Percentiles rank a stretch among this genome's conserved stretches.
These are phyloP conservation scores for Paramecium tetraurelia DNA, from an alignment of 73 alveolate genomes.

Conservation along the genomic window DNA sequence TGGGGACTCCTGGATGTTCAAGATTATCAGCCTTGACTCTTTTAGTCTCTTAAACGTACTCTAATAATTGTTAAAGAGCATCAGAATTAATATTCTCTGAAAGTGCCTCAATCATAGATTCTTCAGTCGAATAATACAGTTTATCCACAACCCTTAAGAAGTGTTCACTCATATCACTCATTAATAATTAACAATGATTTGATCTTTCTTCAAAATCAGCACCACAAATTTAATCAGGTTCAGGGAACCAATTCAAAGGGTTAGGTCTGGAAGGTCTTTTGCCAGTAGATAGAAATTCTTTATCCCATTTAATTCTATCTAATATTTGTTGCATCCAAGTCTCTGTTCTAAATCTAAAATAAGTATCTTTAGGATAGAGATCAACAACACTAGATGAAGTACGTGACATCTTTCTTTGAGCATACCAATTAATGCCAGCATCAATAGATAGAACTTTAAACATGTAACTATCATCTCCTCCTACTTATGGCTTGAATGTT, in stretches of 20 bases:
- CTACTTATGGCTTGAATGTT: no score
- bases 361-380: no score
- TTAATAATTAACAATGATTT: not conserved
- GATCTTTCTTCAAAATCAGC: not conserved
- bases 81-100: not conserved
- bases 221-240: not conserved
- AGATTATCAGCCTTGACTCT: slow-evolving; percentile 4
- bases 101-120: not conserved
- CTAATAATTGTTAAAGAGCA: not conserved
- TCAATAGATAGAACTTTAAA: no score
- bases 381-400: no score
- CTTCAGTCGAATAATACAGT: not conserved
- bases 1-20: slow-evolving; percentile 55
- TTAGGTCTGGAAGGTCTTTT: no score
- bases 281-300: no score
- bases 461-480: no score
- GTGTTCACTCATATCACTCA: slow-evolving; percentile 11
- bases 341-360: no score
- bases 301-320: no score
- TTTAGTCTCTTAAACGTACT: not conserved
- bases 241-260: not conserved
- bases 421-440: no score
- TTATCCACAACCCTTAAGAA: not conserved
- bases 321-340: no score
- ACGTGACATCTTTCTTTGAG: no score